Evolutionary conservation across 1,284 basidiomycete genomes (phyloP), one percentile per base, ranked within the genome.

Genomic region (Ganoderma resinaceum): DNA sequence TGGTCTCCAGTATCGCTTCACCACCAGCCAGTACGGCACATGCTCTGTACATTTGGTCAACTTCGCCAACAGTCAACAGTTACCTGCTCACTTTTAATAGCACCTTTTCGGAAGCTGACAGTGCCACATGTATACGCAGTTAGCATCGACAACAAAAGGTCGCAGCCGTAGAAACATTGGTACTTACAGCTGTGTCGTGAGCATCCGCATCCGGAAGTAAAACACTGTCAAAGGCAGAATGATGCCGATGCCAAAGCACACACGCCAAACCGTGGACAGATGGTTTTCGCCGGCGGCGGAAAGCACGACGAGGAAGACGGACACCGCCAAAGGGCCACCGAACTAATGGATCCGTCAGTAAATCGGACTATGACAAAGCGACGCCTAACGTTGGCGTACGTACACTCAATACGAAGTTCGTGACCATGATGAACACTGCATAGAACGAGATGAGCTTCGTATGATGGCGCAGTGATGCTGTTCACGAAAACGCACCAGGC

Each of bases 201-300:
- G 76, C 90, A 94, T 94, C 61, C 86, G 83, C 74, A 92, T 78
- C 60, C 92, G 89, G 80, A 92, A 91, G 75, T 87, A 83, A 76
- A 95, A 90, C 53, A 95, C 92, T 3, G 85, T 84, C 61, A 92
- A 76, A 4, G 93, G 92, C 11, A 93, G 83, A 23, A 92, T 53
- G 38, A 91, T 86, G 23, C 91, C 91, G 62, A 95, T 83, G 3
- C 91, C 92, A 74, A 93, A 93, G 75, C 88, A 90, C 63, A 91
- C 86, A 29, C 93, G 85, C 93, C 93, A 95, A 60, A 93, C 89
- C 11, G 90, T 92, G 35, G 85, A 78, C 9, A 94, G 84, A 74
- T 91, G 88, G 61, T 87, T 78, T 70, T 87, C 84, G 20, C 91
- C 91, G 12, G 89, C 88, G 49, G 88, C 89, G 5, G 85, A 88